These are phyloP conservation scores for Prunus salicina DNA, from an alignment of 306 rosid species.

Conservation along the genomic window DNA sequence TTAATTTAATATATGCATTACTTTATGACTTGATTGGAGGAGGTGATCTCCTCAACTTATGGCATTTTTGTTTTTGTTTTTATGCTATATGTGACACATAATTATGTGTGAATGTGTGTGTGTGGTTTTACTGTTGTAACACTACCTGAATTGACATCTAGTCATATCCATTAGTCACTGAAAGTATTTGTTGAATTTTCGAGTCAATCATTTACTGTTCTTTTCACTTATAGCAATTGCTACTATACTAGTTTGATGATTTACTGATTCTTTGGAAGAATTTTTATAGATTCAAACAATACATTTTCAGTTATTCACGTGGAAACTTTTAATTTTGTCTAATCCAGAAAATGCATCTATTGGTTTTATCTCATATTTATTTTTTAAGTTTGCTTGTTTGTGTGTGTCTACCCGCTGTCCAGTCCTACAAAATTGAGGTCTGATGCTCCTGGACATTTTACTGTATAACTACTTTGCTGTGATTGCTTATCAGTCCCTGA, in stretches of 20 bases:
- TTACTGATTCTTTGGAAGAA: too few relatives aligned
- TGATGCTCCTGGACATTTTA: not conserved
- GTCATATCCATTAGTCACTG: not conserved
- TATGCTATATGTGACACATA: not conserved
- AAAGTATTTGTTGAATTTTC: not conserved
- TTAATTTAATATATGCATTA: constrained; percentile 12
- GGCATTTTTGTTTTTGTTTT: not conserved
- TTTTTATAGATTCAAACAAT: too few relatives aligned
- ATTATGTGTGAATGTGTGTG: not conserved
- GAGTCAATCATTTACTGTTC: not conserved
- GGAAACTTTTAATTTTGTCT: too few relatives aligned
- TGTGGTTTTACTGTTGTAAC: not conserved
- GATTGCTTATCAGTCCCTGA: not conserved
- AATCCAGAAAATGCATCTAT: too few relatives aligned
- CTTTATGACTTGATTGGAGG: not conserved
- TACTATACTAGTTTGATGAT: too few relatives aligned
- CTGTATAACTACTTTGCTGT: not conserved
- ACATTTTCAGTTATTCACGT: too few relatives aligned
- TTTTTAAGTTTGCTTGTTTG: too few relatives aligned
- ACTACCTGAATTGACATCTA: not conserved
- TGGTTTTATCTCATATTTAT: too few relatives aligned
- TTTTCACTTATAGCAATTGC: not conserved
- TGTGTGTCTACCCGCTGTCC: not conserved
- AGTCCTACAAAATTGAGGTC: not conserved
- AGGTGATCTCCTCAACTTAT: not conserved